Evolutionary conservation across 495 filamentous ascomycete genomes (phyloP).

Genomic region (Talaromyces stipitatus): DNA sequence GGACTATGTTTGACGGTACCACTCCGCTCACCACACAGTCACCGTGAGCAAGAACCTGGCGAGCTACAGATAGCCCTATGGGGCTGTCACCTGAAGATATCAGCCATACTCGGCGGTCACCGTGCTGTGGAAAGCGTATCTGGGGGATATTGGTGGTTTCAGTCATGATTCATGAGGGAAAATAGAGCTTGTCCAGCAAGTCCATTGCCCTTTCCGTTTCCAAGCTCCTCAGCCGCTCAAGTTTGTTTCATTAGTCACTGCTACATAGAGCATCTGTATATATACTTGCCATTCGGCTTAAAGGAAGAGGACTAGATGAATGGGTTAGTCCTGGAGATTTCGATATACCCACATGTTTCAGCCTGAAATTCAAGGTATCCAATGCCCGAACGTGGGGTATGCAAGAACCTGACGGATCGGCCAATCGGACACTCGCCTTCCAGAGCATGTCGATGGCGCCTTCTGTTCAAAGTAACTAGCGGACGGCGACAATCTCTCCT

Average conservation of each 20-base stretch:
- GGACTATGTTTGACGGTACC: slow-evolving; percentile 42
- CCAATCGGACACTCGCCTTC: background rate
- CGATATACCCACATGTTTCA: too few species aligned
- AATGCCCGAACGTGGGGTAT: background rate
- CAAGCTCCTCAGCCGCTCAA: background rate
- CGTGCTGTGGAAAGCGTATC: slow-evolving; percentile 51
- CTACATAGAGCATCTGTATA: too few species aligned
- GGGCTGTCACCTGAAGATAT: slow-evolving; percentile 77
- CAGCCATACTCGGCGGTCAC: slow-evolving; percentile 71
- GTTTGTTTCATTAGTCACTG: background rate
- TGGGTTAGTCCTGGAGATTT: too few species aligned
- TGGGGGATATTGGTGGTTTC: slow-evolving; percentile 31
- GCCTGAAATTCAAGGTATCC: background rate
- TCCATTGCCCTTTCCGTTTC: background rate
- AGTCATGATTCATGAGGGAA: slow-evolving; percentile 19
- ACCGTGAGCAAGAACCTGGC: slow-evolving; percentile 73
- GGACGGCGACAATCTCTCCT: background rate
- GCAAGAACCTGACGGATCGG: background rate
- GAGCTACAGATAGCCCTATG: slow-evolving; percentile 63
- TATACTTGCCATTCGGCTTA: too few species aligned
- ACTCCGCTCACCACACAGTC: slow-evolving; percentile 79
- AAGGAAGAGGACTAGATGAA: too few species aligned
- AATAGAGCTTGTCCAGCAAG: background rate
- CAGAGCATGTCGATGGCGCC: background rate
- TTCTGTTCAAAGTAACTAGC: background rate